Base-by-base conservation (phyloP, 2,329 filamentous ascomycete species). In the Pestalotiopsis sp. region DNA sequence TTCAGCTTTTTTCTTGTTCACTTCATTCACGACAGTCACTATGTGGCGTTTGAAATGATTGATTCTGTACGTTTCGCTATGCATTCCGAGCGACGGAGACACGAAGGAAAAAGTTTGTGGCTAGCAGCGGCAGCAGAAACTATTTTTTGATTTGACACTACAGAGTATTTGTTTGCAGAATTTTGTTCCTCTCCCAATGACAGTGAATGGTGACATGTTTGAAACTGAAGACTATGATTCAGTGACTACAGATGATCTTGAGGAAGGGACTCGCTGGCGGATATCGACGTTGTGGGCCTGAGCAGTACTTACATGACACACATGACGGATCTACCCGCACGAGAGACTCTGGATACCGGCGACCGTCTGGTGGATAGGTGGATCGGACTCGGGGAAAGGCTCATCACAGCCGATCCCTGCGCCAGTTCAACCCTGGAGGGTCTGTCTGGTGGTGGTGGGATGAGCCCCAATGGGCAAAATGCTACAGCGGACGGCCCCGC, bases 1-100 rank as follows among this genome's bases (percentile, higher is more conserved):
- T 35, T 35, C 30, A 14, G 22, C 62, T 14, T 65, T 56, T 30
- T 65, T 52, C n/a, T 52, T 52, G 14, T 52, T 52, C 44, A 22
- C 35, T 39, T 65, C 62, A 64, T 52, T 38, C 48, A 58, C 38
- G 48, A 65, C 26, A 30, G 17, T 68, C 57, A 62, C 48, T 26
- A 57, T 44, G 24, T 65, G 48, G 62, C 17, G 58, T 35, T 35
- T 61, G 14, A 39, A 20, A 52, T 52, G 44, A 52, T 52, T 20
- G 17, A 52, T 52, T 58, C 56, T 58, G 22, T 58, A 24, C 17
- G 22, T 58, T 22, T 24, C 22, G 26, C n/a, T 17, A 17, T 14
- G 11, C 56, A 13, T 58, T 58, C 17, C 22, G 56, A 26, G 56
- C 6, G 24, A 26, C 14, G 14, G 56, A 58, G 56, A 22, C 26